Evolutionary conservation across 305 asterid genomes (phyloP).

Genomic region (Fraxinus platypoda): DNA sequence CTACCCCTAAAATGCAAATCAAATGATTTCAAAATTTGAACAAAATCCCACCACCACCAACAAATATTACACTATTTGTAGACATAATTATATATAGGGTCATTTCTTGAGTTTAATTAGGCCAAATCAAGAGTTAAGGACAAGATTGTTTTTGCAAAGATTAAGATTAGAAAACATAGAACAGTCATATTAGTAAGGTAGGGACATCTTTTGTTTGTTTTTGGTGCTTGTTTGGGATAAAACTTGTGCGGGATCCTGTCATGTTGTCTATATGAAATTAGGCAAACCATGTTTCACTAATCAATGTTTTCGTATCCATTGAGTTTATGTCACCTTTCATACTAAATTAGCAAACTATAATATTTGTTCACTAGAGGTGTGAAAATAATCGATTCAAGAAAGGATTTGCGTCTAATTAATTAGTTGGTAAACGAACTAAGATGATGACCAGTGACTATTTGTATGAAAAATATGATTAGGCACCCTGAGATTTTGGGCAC

Average conservation of each 20-base stretch:
- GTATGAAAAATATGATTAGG: background rate
- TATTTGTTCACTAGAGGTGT: background rate
- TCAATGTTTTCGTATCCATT: background rate
- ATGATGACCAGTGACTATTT: too few species aligned
- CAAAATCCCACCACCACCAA: conserved; percentile 31
- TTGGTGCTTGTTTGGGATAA: conserved; percentile 29
- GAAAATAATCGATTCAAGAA: background rate
- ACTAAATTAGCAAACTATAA: background rate
- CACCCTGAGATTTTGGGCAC: background rate
- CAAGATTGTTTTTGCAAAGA: background rate
- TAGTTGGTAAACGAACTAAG: background rate
- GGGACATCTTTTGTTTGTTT: conserved; percentile 26
- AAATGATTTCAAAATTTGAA: conserved; percentile 62
- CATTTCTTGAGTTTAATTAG: background rate
- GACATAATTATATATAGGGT: background rate
- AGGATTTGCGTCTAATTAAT: background rate
- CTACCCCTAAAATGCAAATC: conserved; percentile 27
- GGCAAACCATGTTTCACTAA: conserved; percentile 8
- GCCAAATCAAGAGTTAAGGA: background rate
- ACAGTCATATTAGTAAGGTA: conserved; percentile 22
- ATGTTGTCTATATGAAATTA: conserved; percentile 22
- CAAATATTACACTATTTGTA: conserved; percentile 30
- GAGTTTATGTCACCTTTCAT: background rate
- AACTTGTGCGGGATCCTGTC: conserved; percentile 19
- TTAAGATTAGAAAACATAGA: background rate